Conservation (phyloP, 2,329 filamentous ascomycete species). For the Colletotrichum sp. region DNA sequence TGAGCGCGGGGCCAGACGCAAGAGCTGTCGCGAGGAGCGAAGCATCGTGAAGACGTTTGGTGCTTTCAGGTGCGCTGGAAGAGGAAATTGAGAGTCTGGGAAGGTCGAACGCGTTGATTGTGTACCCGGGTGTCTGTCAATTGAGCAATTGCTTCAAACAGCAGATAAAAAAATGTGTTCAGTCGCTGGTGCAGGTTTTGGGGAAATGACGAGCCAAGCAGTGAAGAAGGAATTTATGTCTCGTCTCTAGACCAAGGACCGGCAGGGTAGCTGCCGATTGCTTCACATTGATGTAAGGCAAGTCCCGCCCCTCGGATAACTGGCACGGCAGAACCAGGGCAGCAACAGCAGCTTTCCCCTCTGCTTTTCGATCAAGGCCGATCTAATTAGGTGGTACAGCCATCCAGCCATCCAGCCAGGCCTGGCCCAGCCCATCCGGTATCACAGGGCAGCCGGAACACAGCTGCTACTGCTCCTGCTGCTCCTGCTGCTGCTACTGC, state of each 20-base stretch:
- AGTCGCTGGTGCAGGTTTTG: not conserved
- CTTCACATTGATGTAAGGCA: constrained; percentile 14
- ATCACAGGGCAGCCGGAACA: not conserved
- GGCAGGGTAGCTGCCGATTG: not conserved
- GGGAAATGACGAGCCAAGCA: not conserved
- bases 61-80: not conserved
- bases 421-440: not conserved
- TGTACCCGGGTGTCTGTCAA: not conserved
- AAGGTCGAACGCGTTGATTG: not conserved
- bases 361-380: not conserved
- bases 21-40: constrained; percentile 30
- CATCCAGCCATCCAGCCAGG: not conserved
- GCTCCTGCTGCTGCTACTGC: not conserved
- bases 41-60: constrained; percentile 28
- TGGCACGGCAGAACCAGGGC: not conserved
- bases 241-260: not conserved
- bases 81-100: not conserved
- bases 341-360: not conserved
- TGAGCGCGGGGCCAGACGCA: constrained; percentile 25
- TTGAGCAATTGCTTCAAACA: not conserved
- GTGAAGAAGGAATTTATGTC: not conserved
- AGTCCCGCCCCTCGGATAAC: not conserved
- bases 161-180: not conserved
- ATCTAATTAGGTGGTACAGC: not conserved
- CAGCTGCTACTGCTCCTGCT: not conserved